phyloP scores from a whole-genome alignment of 2,329 filamentous ascomycete genomes.

The Tolypocladium amazonense region DNA sequence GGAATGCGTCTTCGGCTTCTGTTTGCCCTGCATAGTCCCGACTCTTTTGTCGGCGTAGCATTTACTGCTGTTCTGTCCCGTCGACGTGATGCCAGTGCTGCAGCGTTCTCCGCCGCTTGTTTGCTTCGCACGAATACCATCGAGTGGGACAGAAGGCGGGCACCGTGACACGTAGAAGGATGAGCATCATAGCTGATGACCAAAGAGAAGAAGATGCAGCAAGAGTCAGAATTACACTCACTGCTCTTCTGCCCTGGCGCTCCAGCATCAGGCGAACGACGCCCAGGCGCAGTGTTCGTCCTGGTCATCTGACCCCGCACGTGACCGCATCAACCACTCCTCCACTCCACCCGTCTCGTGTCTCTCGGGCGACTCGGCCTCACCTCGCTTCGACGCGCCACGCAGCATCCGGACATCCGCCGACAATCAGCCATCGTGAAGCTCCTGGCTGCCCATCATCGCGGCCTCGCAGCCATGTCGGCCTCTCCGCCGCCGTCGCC shows the following conservation, averaged over 20 bases:
- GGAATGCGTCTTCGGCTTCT: not conserved
- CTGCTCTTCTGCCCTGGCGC: too few relatives aligned
- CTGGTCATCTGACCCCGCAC: not conserved
- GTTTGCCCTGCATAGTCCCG: not conserved
- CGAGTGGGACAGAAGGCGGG: not conserved
- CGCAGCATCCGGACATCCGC: slow-evolving; percentile 28
- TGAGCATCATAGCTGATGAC: too few relatives aligned
- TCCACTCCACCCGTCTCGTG: not conserved
- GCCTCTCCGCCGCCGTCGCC: slow-evolving; percentile 13
- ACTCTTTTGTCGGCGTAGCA: too few relatives aligned
- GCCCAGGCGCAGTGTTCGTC: not conserved
- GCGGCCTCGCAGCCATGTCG: slow-evolving; percentile 9
- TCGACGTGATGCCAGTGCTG: too few relatives aligned
- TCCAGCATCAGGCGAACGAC: not conserved
- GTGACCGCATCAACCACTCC: not conserved
- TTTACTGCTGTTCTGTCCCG: too few relatives aligned
- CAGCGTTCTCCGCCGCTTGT: not conserved
- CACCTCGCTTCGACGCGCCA: slow-evolving; percentile 27
- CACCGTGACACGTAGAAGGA: too few relatives aligned
- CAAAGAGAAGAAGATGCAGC: not conserved
- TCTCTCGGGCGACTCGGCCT: slow-evolving; percentile 15
- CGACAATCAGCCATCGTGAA: slow-evolving; percentile 31
- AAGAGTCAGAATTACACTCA: too few relatives aligned
- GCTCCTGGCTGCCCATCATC: slow-evolving; percentile 7
- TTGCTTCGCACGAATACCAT: not conserved